Conservation (phyloP, 345 rosid species). For the Salix suchowensis region DNA sequence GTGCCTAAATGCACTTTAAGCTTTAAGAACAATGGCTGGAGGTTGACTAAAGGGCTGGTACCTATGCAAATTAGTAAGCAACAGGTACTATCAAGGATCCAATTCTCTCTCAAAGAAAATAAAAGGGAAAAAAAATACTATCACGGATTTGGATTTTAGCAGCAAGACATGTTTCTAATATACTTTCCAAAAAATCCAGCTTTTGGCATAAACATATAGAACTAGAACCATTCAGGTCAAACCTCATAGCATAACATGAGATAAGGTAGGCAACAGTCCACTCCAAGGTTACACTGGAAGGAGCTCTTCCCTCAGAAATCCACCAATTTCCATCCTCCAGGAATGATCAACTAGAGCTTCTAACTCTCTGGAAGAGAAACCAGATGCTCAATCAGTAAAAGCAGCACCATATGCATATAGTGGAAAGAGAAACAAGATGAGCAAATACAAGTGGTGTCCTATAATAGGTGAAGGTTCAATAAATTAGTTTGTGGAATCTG, state of each 20-base stretch:
- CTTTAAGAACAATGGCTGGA: not conserved
- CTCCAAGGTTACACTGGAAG: constrained; percentile 36
- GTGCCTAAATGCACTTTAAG: not conserved
- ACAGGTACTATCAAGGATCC: not conserved
- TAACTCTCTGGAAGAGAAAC: constrained; percentile 54
- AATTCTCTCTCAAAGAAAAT: not conserved
- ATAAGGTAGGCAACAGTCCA: constrained; percentile 6
- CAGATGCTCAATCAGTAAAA: constrained; percentile 5
- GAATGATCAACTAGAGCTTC: constrained; percentile 69
- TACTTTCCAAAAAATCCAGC: not conserved
- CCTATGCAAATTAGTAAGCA: constrained; percentile 2
- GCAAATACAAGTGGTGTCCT: not conserved
- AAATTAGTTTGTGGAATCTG: constrained; percentile 1
- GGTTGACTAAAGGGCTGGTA: not conserved
- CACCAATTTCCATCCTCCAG: constrained; percentile 94
- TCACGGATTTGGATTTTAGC: not conserved
- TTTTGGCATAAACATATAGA: not conserved
- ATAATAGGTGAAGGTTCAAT: constrained; percentile 1
- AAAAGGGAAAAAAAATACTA: not conserved
- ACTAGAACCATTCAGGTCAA: constrained; percentile 14
- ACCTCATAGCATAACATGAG: constrained; percentile 24
- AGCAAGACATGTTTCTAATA: not conserved
- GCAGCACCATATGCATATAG: not conserved
- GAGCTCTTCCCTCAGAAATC: constrained; percentile 55
- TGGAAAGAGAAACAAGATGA: not conserved